A percentile compares a stretch with the other conserved stretches of the same genome.
These are phyloP conservation scores for Coemansia sp. DNA, from an alignment of 192 early-diverging fungal species.

Conservation along the genomic window DNA sequence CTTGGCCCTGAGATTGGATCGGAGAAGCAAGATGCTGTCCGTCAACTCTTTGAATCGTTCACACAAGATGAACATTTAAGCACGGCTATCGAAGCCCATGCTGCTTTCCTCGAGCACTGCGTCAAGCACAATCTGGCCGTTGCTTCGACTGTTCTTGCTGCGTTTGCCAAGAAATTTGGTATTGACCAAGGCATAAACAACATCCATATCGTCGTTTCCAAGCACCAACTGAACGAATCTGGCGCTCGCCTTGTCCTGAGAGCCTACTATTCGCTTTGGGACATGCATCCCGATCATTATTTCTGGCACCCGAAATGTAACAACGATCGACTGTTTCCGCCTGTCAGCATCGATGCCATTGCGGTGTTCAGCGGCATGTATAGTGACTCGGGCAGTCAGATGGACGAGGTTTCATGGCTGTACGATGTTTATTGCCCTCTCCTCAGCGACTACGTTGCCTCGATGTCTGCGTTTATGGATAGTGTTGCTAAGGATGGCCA, in stretches of 20 bases:
- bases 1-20: neutral
- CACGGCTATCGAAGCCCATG: constrained; percentile 12
- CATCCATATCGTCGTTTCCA: constrained; percentile 18
- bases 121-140: neutral
- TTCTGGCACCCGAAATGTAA: neutral
- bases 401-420: constrained; percentile 76
- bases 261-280: constrained; percentile 33
- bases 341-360: constrained; percentile 60
- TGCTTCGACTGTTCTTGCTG: neutral
- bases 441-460: constrained; percentile 68
- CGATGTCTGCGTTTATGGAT: constrained; percentile 69
- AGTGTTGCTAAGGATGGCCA: constrained; percentile 59
- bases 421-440: constrained; percentile 75
- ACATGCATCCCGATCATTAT: neutral
- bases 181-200: neutral
- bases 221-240: neutral
- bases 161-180: constrained; percentile 2
- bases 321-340: constrained; percentile 18
- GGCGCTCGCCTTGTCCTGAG: constrained; percentile 13
- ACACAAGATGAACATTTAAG: neutral
- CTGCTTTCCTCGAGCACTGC: constrained; percentile 15
- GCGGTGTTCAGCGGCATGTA: constrained; percentile 95
- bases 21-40: neutral
- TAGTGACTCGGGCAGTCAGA: constrained; percentile 78
- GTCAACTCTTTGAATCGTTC: neutral